Evolutionary conservation across 1,284 basidiomycete species (phyloP).

Genomic region (Xerocomus amazonicus): DNA sequence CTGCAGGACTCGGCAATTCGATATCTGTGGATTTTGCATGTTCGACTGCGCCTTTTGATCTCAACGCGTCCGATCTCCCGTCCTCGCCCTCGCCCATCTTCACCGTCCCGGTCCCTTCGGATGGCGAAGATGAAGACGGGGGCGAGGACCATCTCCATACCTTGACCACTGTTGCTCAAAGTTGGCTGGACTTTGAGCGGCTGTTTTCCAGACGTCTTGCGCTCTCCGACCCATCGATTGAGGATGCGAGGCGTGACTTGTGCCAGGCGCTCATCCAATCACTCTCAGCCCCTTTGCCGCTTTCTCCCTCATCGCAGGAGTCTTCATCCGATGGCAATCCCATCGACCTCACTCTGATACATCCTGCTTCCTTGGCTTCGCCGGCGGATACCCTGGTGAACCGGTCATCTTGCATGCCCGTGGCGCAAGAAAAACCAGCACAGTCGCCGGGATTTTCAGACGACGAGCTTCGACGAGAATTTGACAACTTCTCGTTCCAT

Average conservation of each 20-base stretch:
- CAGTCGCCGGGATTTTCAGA: constrained; percentile 10
- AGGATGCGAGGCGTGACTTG: constrained; percentile 8
- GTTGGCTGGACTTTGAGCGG: constrained; percentile 7
- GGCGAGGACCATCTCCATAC: neutral
- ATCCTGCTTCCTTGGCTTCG: neutral
- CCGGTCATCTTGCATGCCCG: neutral
- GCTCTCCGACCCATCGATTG: neutral
- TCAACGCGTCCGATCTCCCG: neutral
- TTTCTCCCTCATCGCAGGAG: neutral
- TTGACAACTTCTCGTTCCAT: constrained; percentile 13
- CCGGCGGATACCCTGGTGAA: neutral
- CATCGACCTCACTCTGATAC: neutral
- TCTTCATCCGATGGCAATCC: neutral
- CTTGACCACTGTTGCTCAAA: neutral
- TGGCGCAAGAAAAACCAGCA: neutral
- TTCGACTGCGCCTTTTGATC: neutral
- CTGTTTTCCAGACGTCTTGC: neutral
- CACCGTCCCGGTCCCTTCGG: neutral
- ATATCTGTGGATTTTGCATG: neutral
- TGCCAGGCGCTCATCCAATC: constrained; percentile 7
- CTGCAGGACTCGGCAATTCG: neutral
- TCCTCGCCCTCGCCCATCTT: neutral
- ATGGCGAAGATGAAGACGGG: neutral
- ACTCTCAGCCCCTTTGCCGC: neutral
- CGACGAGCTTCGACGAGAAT: constrained; percentile 9